phyloP scores from a whole-genome alignment of 208 protist species.

The Willaertia magna region DNA sequence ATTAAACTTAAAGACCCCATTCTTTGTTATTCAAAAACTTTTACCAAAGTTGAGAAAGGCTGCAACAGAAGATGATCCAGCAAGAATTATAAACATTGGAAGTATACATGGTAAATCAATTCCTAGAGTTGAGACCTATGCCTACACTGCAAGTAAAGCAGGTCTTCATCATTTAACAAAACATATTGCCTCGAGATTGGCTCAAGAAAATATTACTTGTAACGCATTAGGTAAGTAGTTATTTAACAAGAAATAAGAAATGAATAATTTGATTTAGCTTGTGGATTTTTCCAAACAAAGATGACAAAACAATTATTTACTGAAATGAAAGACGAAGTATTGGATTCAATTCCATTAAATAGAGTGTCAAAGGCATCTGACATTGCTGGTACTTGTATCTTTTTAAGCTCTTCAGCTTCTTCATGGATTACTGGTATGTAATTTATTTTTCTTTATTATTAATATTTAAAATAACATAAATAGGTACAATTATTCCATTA shows the following conservation, averaged over 20 bases:
- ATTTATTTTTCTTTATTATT: too few species aligned
- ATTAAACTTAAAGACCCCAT: not conserved
- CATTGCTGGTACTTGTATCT: not conserved
- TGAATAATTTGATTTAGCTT: too few species aligned
- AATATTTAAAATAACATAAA: too few species aligned
- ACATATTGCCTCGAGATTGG: not conserved
- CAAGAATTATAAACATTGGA: not conserved
- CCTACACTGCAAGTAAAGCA: conserved; percentile 2
- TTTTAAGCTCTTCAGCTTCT: not conserved
- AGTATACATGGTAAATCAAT: not conserved
- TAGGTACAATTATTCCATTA: not conserved
- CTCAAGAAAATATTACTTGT: not conserved
- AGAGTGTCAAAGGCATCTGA: not conserved
- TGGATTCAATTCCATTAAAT: not conserved
- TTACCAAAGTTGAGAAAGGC: not conserved
- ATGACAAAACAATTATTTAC: not conserved
- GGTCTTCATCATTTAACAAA: not conserved
- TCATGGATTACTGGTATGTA: not conserved
- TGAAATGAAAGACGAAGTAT: not conserved
- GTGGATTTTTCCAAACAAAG: not conserved
- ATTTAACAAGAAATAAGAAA: too few species aligned
- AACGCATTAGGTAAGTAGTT: not conserved
- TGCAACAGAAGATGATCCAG: not conserved
- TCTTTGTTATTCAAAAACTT: not conserved
- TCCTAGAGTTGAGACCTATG: not conserved